Evolutionary conservation across 2,329 filamentous ascomycete species (phyloP), one percentile per base, ranked within the genome.

Genomic region (Fusarium anthophilum): DNA sequence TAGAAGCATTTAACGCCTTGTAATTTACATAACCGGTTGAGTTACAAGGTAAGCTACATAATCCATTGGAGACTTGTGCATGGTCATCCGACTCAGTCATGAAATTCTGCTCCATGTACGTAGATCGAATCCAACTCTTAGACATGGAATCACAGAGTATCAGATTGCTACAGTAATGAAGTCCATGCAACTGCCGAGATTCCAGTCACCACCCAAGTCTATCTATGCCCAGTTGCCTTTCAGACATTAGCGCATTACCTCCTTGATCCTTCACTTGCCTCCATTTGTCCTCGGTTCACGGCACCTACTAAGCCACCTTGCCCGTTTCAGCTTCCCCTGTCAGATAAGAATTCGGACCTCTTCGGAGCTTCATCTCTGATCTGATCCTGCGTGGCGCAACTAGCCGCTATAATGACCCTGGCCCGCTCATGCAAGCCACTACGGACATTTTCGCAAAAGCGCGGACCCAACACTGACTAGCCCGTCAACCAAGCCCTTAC

Each of bases 81-180:
- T 6, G 4, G 38, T 8, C 0, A 6, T 41, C 20, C 20, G 8
- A 0, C 13, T 22, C 38, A 22, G 14, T 43, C 9, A 24, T 17
- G 8, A 2, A 1, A 18, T 18, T 24, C 15, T 44, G 17, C 11
- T 30, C 1, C 26, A 15, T n/a, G 6, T n/a, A 5, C 7, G 2
- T 1, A 48, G 4, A n/a, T 13, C 14, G 9, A 8, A 18, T n/a
- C 12, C 5, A 13, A 13, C 1, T 3, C 20, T 45, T 24, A 5
- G 15, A 0, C 9, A 5, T 13, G 1, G 1, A 45, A 18, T 1
- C 6, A 14, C 2, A 22, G 8, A 28, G 0, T 15, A 2, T 24
- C 5, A 9, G 8, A 7, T 32, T 20, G 0, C 12, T 51, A 35
- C 17, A 18, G 3, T 10, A 20, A 3, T 24, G 0, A 26, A 11